phyloP scores from a whole-genome alignment of 2,329 filamentous ascomycete species.

The Cercospora nicotianae region DNA sequence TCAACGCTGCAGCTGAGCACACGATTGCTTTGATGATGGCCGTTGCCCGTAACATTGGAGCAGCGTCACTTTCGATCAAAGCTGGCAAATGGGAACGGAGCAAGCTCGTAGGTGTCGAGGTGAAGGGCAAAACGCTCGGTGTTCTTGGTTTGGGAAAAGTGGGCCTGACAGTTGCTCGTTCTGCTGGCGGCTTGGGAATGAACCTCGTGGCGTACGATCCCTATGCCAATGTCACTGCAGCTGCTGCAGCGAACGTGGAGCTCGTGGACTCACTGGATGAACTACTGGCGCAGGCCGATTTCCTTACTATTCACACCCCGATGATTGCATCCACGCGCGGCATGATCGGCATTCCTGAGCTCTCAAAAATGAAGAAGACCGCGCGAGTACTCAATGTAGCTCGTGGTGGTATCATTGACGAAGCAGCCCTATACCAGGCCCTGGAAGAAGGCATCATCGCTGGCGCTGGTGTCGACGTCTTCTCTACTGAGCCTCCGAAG shows the following conservation, averaged over 20 bases:
- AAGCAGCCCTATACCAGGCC: conserved; percentile 68
- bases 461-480: conserved; percentile 77
- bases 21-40: conserved; percentile 64
- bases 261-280: conserved; percentile 39
- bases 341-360: conserved; percentile 66
- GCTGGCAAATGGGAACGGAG: conserved; percentile 70
- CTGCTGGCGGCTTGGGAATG: conserved; percentile 77
- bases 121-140: conserved; percentile 65
- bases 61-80: conserved; percentile 68
- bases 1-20: conserved; percentile 63
- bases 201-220: conserved; percentile 72
- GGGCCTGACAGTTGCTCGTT: conserved; percentile 75
- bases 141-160: conserved; percentile 44
- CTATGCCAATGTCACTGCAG: conserved; percentile 72
- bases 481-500: conserved; percentile 71
- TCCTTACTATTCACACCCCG: conserved; percentile 79
- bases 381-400: conserved; percentile 77
- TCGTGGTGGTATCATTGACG: conserved; percentile 76
- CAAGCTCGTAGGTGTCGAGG: conserved; percentile 72
- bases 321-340: conserved; percentile 74
- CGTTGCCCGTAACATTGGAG: conserved; percentile 70
- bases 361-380: conserved; percentile 70
- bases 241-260: conserved; percentile 63
- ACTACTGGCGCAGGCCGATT: conserved; percentile 68
- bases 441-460: conserved; percentile 70